A percentile compares a stretch with the other conserved stretches of the same genome.
Conservation (phyloP, 805 yeast species). For the Candida easanensis region DNA sequence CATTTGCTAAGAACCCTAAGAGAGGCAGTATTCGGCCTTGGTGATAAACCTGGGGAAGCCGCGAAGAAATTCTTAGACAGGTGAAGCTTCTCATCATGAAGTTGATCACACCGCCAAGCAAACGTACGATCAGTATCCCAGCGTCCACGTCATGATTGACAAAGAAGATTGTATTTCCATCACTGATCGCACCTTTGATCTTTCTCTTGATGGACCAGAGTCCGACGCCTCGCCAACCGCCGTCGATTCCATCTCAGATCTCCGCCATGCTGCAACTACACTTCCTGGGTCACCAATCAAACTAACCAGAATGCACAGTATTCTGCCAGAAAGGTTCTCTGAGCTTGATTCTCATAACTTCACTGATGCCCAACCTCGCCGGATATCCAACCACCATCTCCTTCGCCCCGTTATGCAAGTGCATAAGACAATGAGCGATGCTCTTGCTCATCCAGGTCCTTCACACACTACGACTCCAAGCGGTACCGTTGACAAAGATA, state of each 20-base stretch:
- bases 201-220: slow-evolving; percentile 19
- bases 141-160: not conserved
- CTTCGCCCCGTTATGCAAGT: not conserved
- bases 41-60: no score
- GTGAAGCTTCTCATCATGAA: no score
- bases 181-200: slow-evolving; percentile 21
- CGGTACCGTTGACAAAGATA: not conserved
- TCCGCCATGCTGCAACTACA: not conserved
- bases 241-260: slow-evolving; percentile 6
- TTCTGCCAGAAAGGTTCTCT: not conserved
- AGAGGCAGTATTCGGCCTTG: no score
- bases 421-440: not conserved
- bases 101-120: no score
- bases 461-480: no score
- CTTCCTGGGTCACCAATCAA: slow-evolving; percentile 1
- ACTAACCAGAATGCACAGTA: not conserved
- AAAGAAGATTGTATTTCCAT: slow-evolving; percentile 19
- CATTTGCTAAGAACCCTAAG: no score
- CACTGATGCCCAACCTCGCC: slow-evolving; percentile 7
- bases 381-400: not conserved
- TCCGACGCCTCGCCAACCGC: slow-evolving; percentile 14
- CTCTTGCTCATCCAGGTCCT: not conserved
- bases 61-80: no score
- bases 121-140: not conserved
- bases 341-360: not conserved